phyloP scores from a whole-genome alignment of 495 filamentous ascomycete genomes.

The Penicillium argentinense region DNA sequence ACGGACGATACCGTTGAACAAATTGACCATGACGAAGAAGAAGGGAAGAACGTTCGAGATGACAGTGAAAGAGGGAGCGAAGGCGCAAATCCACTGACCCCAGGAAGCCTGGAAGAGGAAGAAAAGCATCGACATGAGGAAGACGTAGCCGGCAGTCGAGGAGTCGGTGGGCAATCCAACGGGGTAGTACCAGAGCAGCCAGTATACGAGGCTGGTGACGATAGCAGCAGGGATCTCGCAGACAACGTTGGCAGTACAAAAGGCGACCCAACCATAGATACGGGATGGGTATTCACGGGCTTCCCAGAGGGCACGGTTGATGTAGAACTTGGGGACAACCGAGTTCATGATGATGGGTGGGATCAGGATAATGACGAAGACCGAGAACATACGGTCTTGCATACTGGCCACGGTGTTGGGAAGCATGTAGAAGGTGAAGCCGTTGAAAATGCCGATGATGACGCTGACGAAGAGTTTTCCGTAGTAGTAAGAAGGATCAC shows the following conservation, averaged over 20 bases:
- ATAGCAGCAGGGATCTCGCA: constrained; percentile 75
- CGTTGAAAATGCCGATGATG: constrained; percentile 71
- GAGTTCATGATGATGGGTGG: constrained; percentile 72
- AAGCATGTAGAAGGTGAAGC: constrained; percentile 84
- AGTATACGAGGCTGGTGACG: constrained; percentile 66
- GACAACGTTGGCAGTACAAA: constrained; percentile 72
- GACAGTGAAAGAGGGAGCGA: constrained; percentile 77
- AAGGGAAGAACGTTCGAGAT: constrained; percentile 66
- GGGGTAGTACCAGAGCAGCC: constrained; percentile 75
- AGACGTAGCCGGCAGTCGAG: constrained; percentile 73
- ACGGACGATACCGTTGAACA: constrained; percentile 76
- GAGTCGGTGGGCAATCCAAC: constrained; percentile 66
- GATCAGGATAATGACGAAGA: constrained; percentile 73
- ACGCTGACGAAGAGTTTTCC: constrained; percentile 70
- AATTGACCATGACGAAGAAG: constrained; percentile 71
- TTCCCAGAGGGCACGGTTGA: constrained; percentile 73
- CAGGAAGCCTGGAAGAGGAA: constrained; percentile 75
- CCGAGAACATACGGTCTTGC: constrained; percentile 78
- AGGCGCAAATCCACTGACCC: constrained; percentile 85
- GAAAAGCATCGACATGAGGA: constrained; percentile 80
- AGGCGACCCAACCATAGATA: constrained; percentile 84
- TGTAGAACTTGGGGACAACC: constrained; percentile 82
- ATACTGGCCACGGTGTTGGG: constrained; percentile 66
- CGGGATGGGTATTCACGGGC: constrained; percentile 71
- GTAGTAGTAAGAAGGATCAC: constrained; percentile 70